Evolutionary conservation across 2,329 filamentous ascomycete genomes (phyloP).

Genomic region (Acrodontium crateriforme): DNA sequence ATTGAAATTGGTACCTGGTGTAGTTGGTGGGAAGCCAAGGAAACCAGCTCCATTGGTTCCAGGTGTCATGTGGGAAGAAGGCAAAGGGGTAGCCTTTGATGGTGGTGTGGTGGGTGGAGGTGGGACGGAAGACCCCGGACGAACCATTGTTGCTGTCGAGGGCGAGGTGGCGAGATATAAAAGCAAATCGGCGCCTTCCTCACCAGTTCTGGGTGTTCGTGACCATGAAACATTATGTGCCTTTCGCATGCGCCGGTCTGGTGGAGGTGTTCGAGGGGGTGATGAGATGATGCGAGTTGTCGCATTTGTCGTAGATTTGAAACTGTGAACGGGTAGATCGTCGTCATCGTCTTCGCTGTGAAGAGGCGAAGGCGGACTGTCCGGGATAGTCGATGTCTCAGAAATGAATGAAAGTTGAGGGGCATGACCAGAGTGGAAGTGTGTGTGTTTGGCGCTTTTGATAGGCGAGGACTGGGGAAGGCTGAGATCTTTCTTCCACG

Average conservation of each 20-base stretch:
- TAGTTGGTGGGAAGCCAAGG: conserved; percentile 50
- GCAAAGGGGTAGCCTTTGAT: conserved; percentile 44
- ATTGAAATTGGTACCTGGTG: conserved; percentile 76
- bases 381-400: conserved; percentile 53
- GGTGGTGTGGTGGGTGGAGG: conserved; percentile 41
- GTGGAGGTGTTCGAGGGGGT: conserved; percentile 68
- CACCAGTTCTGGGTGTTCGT: conserved; percentile 46
- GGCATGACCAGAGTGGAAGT: conserved; percentile 54
- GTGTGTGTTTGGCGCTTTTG: conserved; percentile 58
- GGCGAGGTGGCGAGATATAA: conserved; percentile 88
- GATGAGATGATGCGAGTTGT: conserved; percentile 47
- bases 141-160: conserved; percentile 55
- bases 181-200: conserved; percentile 73
- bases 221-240: conserved; percentile 26
- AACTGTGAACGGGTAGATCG: conserved; percentile 63
- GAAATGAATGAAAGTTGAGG: conserved; percentile 70
- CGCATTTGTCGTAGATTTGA: conserved; percentile 42
- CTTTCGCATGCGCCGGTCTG: conserved; percentile 28
- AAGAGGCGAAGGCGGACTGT: conserved; percentile 45
- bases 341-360: conserved; percentile 70
- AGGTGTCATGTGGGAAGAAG: conserved; percentile 79
- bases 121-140: too few relatives aligned
- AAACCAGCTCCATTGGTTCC: conserved; percentile 45
- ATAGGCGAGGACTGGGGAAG: conserved; percentile 78
- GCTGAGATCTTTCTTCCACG: conserved; percentile 66